phyloP scores from a whole-genome alignment of 1,284 basidiomycete genomes.

The Ustanciosporium gigantosporum region DNA sequence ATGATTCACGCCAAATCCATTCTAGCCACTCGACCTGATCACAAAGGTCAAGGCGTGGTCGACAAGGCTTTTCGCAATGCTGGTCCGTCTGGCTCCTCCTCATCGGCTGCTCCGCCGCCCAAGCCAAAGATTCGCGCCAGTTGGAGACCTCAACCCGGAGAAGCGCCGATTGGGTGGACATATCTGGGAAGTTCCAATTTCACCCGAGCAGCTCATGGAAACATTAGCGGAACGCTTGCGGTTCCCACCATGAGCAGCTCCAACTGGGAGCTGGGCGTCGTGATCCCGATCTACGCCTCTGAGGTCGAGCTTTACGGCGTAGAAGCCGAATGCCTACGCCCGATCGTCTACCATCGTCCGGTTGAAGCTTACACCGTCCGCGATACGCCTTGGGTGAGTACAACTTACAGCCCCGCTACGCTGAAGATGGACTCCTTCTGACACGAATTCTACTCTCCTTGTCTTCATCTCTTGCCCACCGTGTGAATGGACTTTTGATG shows the following conservation, averaged over 20 bases:
- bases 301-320: slow-evolving; percentile 28
- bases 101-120: background rate
- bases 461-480: background rate
- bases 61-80: slow-evolving; percentile 10
- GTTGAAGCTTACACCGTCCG: slow-evolving; percentile 16
- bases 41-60: slow-evolving; percentile 6
- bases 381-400: slow-evolving; percentile 49
- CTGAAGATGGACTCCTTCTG: background rate
- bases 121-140: no score
- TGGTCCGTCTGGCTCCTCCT: background rate
- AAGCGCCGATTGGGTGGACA: slow-evolving; percentile 43
- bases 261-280: slow-evolving; percentile 58
- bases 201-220: slow-evolving; percentile 57
- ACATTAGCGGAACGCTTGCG: slow-evolving; percentile 26
- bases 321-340: slow-evolving; percentile 17
- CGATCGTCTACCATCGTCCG: slow-evolving; percentile 44
- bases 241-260: slow-evolving; percentile 25
- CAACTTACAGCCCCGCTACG: background rate
- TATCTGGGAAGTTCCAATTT: slow-evolving; percentile 57
- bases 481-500: no score
- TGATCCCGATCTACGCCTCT: slow-evolving; percentile 36
- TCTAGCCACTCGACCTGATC: slow-evolving; percentile 23
- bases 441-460: background rate
- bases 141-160: background rate
- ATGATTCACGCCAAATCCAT: slow-evolving; percentile 58